phyloP scores from a whole-genome alignment of 768 basidiomycete genomes.

The Zangia roseola region DNA sequence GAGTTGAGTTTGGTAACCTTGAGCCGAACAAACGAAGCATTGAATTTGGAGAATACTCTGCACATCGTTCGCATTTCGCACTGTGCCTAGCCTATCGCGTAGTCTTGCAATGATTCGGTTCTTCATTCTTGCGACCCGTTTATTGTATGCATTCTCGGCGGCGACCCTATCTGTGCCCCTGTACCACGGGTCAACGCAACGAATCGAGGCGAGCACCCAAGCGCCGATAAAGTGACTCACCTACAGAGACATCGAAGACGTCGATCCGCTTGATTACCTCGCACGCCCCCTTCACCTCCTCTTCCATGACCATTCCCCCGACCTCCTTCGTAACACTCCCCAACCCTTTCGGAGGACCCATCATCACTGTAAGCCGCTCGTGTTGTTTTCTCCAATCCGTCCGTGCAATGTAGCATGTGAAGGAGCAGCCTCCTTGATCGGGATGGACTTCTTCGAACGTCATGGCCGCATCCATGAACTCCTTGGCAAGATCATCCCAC shows the following conservation, averaged over 20 bases:
- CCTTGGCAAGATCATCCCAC: constrained; percentile 90
- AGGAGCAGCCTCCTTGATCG: constrained; percentile 89
- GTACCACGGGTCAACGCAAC: constrained; percentile 4
- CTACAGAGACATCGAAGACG: constrained; percentile 89
- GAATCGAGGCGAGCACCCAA: neutral
- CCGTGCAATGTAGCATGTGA: constrained; percentile 93
- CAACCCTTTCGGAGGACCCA: constrained; percentile 87
- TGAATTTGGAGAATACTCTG: constrained; percentile 97
- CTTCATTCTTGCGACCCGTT: constrained; percentile 94
- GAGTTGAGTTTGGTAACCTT: constrained; percentile 99
- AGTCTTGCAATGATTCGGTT: constrained; percentile 97
- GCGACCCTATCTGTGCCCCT: constrained; percentile 98
- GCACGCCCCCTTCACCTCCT: constrained; percentile 94
- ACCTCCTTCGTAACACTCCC: constrained; percentile 71
- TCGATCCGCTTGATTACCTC: constrained; percentile 97
- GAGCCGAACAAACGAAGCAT: constrained; percentile 92
- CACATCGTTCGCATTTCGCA: constrained; percentile 99
- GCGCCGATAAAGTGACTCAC: constrained; percentile 58
- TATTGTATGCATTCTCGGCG: constrained; percentile 97
- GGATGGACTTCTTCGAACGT: constrained; percentile 94
- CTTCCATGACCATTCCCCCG: constrained; percentile 96
- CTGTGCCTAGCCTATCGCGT: constrained; percentile 89
- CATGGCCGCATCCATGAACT: constrained; percentile 92
- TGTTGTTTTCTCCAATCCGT: constrained; percentile 93
- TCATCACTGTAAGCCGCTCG: constrained; percentile 96